phyloP scores from a whole-genome alignment of 148 eudicot species.

The Silene uniflora region DNA sequence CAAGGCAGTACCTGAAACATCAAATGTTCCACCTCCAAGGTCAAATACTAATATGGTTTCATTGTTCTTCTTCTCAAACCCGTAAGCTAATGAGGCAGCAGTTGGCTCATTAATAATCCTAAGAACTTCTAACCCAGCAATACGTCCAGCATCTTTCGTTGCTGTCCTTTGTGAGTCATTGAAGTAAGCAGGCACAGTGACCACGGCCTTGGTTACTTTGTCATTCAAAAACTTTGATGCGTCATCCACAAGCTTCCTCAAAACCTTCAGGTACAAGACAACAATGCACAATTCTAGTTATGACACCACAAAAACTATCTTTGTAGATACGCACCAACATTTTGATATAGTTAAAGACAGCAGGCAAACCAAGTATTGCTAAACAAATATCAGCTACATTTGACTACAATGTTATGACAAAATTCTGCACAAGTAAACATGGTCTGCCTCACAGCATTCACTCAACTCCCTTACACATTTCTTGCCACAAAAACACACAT shows the following conservation, averaged over 20 bases:
- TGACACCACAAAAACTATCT: not conserved
- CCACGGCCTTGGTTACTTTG: slow-evolving; percentile 86
- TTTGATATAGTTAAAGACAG: not conserved
- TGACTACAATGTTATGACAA: not conserved
- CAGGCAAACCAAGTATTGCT: not conserved
- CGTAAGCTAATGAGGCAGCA: slow-evolving; percentile 94
- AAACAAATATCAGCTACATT: not conserved
- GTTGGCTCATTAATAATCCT: slow-evolving; percentile 97
- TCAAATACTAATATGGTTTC: slow-evolving; percentile 94
- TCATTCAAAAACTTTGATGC: slow-evolving; percentile 94
- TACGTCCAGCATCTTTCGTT: slow-evolving; percentile 96
- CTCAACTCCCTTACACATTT: not conserved
- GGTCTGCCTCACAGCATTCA: not conserved
- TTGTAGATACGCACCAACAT: not conserved
- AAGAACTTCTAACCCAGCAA: slow-evolving; percentile 92
- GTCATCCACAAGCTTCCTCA: slow-evolving; percentile 96
- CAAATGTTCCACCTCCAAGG: slow-evolving; percentile 99
- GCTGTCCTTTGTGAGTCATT: slow-evolving; percentile 98
- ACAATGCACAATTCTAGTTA: not conserved
- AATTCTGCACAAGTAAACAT: not conserved
- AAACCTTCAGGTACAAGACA: slow-evolving; percentile 42
- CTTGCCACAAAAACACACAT: not conserved
- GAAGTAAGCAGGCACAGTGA: slow-evolving; percentile 94
- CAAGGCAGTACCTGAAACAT: slow-evolving; percentile 75
- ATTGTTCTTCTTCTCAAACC: slow-evolving; percentile 95